Percentiles rank a stretch among this genome's conserved stretches.
Conservation (phyloP, 805 yeast genomes). For the Soucietia sequanensis region DNA sequence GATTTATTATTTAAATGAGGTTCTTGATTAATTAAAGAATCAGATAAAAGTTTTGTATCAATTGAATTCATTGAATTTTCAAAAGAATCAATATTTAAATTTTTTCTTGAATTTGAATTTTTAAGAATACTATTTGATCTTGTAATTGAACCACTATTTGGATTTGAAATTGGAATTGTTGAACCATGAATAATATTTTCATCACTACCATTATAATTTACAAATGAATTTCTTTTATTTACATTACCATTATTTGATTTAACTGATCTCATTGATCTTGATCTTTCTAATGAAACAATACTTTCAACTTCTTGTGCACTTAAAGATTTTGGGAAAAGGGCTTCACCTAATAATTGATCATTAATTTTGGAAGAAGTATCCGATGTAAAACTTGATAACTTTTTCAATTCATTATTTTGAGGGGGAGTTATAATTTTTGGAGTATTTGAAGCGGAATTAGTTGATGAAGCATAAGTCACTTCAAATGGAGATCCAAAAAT, state of each 20-base stretch:
- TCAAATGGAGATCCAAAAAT: conserved; percentile 36
- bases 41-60: conserved; percentile 6
- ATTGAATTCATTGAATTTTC: conserved; percentile 6
- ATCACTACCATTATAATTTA: conserved; percentile 40
- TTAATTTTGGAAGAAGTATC: conserved; percentile 6
- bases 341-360: conserved; percentile 42
- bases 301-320: conserved; percentile 70
- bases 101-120: conserved; percentile 24
- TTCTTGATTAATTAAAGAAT: not conserved
- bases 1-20: not conserved
- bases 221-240: conserved; percentile 35
- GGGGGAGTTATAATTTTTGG: not conserved
- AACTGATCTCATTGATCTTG: conserved; percentile 57
- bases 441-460: conserved; percentile 1
- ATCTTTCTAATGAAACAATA: conserved; percentile 69
- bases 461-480: conserved; percentile 10
- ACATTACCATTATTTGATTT: conserved; percentile 20
- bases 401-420: not conserved
- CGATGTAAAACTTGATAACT: not conserved
- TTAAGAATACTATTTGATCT: conserved; percentile 41
- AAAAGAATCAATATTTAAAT: conserved; percentile 10
- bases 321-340: conserved; percentile 68
- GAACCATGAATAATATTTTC: conserved; percentile 35
- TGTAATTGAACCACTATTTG: conserved; percentile 16
- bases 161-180: conserved; percentile 12